Conservation (phyloP, 2,329 filamentous ascomycete genomes). For the Blastomyces parvus region DNA sequence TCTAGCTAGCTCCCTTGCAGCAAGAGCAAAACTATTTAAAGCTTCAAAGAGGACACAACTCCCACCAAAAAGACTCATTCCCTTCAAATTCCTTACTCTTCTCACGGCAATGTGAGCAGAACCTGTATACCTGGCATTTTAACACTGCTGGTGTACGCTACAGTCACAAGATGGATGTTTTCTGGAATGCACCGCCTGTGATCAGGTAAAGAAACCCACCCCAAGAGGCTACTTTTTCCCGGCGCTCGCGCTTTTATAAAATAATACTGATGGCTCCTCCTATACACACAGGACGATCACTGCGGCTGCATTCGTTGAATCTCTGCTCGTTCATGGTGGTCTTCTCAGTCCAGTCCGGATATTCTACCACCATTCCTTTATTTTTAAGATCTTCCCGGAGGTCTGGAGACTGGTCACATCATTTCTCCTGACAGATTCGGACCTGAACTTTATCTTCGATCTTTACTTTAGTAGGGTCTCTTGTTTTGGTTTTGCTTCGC, state of each 20-base stretch:
- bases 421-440: constrained; percentile 50
- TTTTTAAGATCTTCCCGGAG: constrained; percentile 52
- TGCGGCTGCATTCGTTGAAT: constrained; percentile 53
- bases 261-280: neutral
- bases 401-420: constrained; percentile 51
- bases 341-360: constrained; percentile 46
- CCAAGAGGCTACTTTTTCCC: neutral
- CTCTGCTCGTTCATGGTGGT: constrained; percentile 49
- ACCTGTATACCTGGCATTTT: neutral
- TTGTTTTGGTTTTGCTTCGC: neutral
- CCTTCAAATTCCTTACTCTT: neutral
- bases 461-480: constrained; percentile 55
- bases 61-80: neutral
- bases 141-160: no score
- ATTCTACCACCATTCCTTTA: constrained; percentile 41
- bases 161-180: constrained; percentile 45
- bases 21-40: no score
- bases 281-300: constrained; percentile 52
- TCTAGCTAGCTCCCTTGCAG: neutral
- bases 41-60: neutral
- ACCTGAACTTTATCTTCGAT: constrained; percentile 56
- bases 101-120: neutral
- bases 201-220: constrained; percentile 46
- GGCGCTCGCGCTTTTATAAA: neutral
- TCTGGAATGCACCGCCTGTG: constrained; percentile 58